Evolutionary conservation across 2,329 filamentous ascomycete species (phyloP).

Genomic region (Microdochium trichocladiopsis): DNA sequence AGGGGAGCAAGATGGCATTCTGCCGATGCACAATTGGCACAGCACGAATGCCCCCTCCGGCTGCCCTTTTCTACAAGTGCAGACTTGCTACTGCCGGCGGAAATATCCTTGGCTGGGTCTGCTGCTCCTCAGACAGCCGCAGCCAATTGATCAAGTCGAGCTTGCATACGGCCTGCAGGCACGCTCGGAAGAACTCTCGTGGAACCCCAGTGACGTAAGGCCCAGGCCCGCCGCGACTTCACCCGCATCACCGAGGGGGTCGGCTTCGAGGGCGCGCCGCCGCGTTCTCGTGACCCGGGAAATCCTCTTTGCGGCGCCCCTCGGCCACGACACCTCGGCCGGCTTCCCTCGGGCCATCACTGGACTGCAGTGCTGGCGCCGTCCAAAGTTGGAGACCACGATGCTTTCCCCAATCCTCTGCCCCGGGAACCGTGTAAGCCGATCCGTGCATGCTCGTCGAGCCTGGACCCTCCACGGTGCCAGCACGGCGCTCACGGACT

Average conservation of each 20-base stretch:
- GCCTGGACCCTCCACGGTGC: background rate
- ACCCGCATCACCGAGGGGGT: slow-evolving; percentile 8
- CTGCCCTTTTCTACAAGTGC: too few species aligned
- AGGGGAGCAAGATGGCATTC: too few species aligned
- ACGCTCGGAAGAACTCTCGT: too few species aligned
- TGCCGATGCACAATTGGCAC: too few species aligned
- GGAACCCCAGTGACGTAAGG: slow-evolving; percentile 10
- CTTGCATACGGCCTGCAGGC: too few species aligned
- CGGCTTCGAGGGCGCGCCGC: background rate
- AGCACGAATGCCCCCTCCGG: too few species aligned
- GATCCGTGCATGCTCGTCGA: background rate
- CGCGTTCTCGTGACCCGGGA: slow-evolving; percentile 18
- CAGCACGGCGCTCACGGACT: background rate
- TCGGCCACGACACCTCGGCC: slow-evolving; percentile 2
- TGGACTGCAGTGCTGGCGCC: slow-evolving; percentile 2
- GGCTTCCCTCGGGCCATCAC: slow-evolving; percentile 3
- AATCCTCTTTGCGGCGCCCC: slow-evolving; percentile 21
- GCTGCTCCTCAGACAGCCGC: too few species aligned
- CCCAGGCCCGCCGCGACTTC: slow-evolving; percentile 18
- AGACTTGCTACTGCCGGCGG: too few species aligned
- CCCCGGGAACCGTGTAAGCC: too few species aligned
- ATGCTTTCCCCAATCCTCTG: background rate
- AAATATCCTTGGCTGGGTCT: too few species aligned
- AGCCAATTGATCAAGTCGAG: too few species aligned
- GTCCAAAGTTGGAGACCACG: background rate